These are phyloP conservation scores for Parasitella parasitica DNA, from an alignment of 371 early-diverging fungal species.

Conservation along the genomic window DNA sequence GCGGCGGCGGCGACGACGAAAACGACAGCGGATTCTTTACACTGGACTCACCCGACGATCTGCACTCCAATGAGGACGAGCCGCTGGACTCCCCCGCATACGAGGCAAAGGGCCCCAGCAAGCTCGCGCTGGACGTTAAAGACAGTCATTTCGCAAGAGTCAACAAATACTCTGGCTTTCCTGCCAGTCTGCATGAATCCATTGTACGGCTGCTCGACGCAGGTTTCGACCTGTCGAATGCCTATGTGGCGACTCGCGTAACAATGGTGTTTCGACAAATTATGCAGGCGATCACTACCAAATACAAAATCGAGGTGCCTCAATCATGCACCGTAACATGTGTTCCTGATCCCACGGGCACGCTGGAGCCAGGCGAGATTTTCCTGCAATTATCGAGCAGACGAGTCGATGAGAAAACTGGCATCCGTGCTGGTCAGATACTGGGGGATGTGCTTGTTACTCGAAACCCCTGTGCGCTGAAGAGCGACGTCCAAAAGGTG, in stretches of 20 bases:
- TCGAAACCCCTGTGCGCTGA: conserved; percentile 47
- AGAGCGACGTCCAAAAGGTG: conserved; percentile 48
- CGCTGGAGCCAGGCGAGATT: conserved; percentile 35
- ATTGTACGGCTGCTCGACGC: conserved; percentile 41
- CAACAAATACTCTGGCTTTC: conserved; percentile 40
- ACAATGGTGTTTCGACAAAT: conserved; percentile 34
- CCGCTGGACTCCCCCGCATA: neutral
- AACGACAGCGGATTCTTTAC: conserved; percentile 12
- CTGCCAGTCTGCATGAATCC: conserved; percentile 31
- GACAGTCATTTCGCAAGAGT: neutral
- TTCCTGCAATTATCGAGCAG: conserved; percentile 41
- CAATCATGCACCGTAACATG: conserved; percentile 50
- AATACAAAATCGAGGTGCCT: conserved; percentile 42
- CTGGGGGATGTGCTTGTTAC: conserved; percentile 45
- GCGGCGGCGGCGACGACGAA: conserved; percentile 22
- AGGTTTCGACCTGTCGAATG: conserved; percentile 46
- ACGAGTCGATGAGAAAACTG: conserved; percentile 39
- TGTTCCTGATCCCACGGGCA: conserved; percentile 48
- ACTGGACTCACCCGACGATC: conserved; percentile 10
- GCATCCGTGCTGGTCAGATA: conserved; percentile 36
- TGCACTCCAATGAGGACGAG: neutral
- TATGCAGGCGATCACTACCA: conserved; percentile 33
- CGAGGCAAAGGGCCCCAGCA: neutral
- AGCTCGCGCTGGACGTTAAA: neutral
- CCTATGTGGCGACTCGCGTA: conserved; percentile 39